Percentiles rank a stretch among this genome's conserved stretches.
Evolutionary conservation across 495 filamentous ascomycete species (phyloP).

Genomic region (Zalerion maritima): DNA sequence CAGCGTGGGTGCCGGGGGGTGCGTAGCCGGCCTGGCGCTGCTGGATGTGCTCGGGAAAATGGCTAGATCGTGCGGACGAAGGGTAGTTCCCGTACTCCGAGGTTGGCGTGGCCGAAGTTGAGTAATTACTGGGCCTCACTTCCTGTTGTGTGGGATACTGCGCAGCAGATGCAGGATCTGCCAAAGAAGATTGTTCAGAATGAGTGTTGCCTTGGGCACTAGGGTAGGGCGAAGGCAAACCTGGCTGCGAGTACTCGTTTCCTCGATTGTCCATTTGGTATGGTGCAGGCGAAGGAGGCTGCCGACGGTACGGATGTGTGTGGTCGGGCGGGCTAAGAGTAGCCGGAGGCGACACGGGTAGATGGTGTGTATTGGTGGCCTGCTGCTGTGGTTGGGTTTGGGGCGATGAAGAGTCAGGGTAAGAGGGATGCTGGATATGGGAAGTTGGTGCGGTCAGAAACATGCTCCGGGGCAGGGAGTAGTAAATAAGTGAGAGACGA

Average conservation of each 20-base stretch:
- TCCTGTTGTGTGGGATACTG: slow-evolving; percentile 61
- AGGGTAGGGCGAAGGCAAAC: slow-evolving; percentile 81
- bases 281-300: too few species aligned
- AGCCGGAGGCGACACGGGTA: too few species aligned
- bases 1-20: slow-evolving; percentile 55
- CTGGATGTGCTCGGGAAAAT: slow-evolving; percentile 64
- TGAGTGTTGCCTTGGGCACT: slow-evolving; percentile 49
- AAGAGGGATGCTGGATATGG: too few species aligned
- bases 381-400: too few species aligned
- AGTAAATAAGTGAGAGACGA: too few species aligned
- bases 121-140: slow-evolving; percentile 53
- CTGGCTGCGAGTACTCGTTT: slow-evolving; percentile 97
- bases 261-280: too few species aligned
- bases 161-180: slow-evolving; percentile 81
- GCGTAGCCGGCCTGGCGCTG: slow-evolving; percentile 63
- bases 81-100: slow-evolving; percentile 79
- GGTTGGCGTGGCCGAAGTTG: slow-evolving; percentile 67
- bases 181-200: slow-evolving; percentile 67
- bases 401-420: too few species aligned
- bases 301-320: too few species aligned
- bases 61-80: slow-evolving; percentile 60
- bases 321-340: too few species aligned
- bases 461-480: too few species aligned
- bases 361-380: too few species aligned
- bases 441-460: too few species aligned